These are phyloP conservation scores for Pascua guehoae DNA, from an alignment of 1,284 basidiomycete genomes.

Conservation along the genomic window DNA sequence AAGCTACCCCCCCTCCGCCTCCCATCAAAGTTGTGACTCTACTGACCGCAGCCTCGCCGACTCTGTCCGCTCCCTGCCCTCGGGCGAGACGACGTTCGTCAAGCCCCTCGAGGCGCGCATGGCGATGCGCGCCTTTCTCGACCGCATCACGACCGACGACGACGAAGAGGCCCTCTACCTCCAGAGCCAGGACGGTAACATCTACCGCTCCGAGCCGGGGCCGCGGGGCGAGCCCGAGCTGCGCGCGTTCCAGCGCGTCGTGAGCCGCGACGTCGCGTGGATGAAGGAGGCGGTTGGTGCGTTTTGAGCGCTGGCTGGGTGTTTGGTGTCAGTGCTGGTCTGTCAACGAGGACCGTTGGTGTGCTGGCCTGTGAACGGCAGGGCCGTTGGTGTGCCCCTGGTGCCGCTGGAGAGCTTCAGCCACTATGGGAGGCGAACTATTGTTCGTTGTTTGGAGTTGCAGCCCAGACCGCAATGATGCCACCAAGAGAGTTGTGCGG, in stretches of 20 bases:
- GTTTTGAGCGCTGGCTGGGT: constrained; percentile 29
- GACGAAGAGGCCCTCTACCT: constrained; percentile 64
- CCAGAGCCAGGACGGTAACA: constrained; percentile 86
- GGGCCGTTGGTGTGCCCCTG: too few relatives aligned
- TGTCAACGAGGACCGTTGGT: background rate
- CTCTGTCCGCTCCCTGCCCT: constrained; percentile 57
- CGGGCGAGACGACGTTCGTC: constrained; percentile 65
- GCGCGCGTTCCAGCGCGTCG: constrained; percentile 58
- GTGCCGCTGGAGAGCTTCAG: too few relatives aligned
- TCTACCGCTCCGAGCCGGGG: constrained; percentile 53
- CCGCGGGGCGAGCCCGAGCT: constrained; percentile 58
- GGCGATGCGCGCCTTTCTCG: constrained; percentile 61
- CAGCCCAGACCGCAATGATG: too few relatives aligned
- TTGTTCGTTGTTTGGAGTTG: too few relatives aligned
- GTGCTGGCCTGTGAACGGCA: background rate
- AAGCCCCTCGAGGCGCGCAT: constrained; percentile 70
- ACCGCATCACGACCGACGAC: constrained; percentile 44
- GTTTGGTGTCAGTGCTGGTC: background rate
- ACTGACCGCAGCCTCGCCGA: constrained; percentile 63
- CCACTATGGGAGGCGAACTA: too few relatives aligned
- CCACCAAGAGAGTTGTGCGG: too few relatives aligned
- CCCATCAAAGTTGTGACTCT: constrained; percentile 1
- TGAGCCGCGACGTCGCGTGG: constrained; percentile 66
- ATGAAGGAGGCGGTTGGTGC: constrained; percentile 72
- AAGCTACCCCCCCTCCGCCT: background rate